Percentiles rank a stretch among this genome's conserved stretches.
phyloP scores from a whole-genome alignment of 352 stramenopile genomes.

The Proteromonas lacertae region DNA sequence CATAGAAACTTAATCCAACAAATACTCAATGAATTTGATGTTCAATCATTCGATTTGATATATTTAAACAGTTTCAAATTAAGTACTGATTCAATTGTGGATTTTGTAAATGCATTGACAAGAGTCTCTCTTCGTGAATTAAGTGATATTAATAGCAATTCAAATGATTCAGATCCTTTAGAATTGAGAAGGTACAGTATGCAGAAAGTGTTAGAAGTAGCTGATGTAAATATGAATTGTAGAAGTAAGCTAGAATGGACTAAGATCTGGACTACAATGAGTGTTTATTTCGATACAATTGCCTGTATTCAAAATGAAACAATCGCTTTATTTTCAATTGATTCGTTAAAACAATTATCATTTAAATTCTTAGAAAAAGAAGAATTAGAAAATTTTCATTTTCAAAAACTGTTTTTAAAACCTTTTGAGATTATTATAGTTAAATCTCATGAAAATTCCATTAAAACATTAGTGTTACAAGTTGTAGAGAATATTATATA shows the following conservation, averaged over 20 bases:
- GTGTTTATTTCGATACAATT: conserved; percentile 78
- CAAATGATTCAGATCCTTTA: conserved; percentile 5
- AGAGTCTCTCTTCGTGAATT: conserved; percentile 53
- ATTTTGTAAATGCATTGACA: conserved; percentile 52
- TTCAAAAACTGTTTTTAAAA: conserved; percentile 83
- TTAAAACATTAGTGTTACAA: too few species aligned
- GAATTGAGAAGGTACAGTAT: conserved; percentile 78
- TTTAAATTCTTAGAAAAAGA: conserved; percentile 96
- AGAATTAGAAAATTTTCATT: conserved; percentile 92
- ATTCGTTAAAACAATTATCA: conserved; percentile 92
- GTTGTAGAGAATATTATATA: too few species aligned
- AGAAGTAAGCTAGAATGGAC: conserved; percentile 77
- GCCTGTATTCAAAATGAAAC: conserved; percentile 74
- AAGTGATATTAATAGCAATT: background rate
- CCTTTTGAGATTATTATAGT: conserved; percentile 78
- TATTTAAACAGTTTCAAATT: conserved; percentile 45
- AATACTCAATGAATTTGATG: conserved; percentile 37
- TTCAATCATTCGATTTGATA: conserved; percentile 40
- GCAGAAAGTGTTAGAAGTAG: conserved; percentile 93
- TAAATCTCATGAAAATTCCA: too few species aligned
- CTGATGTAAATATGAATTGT: conserved; percentile 93
- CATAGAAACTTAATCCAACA: conserved; percentile 20
- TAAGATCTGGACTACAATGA: conserved; percentile 82
- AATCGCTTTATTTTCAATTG: conserved; percentile 91
- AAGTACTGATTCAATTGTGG: conserved; percentile 25